Base-by-base conservation (phyloP, 352 stramenopile genomes). In the Phytophthora citrophthora region DNA sequence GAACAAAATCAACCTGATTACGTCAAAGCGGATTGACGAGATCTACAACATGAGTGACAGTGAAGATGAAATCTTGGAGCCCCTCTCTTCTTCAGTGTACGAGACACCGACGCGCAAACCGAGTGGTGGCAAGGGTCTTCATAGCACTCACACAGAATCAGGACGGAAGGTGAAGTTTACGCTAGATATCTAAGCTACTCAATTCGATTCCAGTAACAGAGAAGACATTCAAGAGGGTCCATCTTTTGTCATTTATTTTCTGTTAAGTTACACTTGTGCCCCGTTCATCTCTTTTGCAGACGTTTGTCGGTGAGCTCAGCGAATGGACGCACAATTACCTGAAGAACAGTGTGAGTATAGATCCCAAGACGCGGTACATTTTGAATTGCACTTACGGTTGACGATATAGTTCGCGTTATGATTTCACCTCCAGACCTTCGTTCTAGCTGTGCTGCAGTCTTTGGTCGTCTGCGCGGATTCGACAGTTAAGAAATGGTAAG, bases 1-100 rank as follows among this genome's bases (percentile, higher is more conserved):
- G 23, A 46, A 77, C 57, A 90, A 88, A 49, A 67, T 91, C 40
- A 75, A 80, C 10, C 54, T 64, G 20, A 54, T 92, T 13, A 90
- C 83, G 32, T 78, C 75, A 2, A 77, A 75, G 52, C 76, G 81
- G 9, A 43, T 95, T 38, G 73, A 93, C 52, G 83, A 92, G 54
- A 95, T 95, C 36, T 95, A 93, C 64, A 43, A 56, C 54, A 93
- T 95, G 86, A 95, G 86, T 49, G 86, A 95, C 65, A 93, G 84
- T 24, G 86, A 95, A 61, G 86, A 95, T 49, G 86, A 95, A 54
- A 36, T 84, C 1, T 38, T 95, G 15, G 86, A 95, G 51, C 74
- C 74, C 10, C 59, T 91, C 29, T 86, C 75, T 13, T 76, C 81
- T 0, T 75, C 74, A 0, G 79, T 93, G 16, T 83, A 82, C 31